These are phyloP conservation scores for Yamadazyma diospyri DNA, from an alignment of 1,139 yeast species.

Conservation along the genomic window DNA sequence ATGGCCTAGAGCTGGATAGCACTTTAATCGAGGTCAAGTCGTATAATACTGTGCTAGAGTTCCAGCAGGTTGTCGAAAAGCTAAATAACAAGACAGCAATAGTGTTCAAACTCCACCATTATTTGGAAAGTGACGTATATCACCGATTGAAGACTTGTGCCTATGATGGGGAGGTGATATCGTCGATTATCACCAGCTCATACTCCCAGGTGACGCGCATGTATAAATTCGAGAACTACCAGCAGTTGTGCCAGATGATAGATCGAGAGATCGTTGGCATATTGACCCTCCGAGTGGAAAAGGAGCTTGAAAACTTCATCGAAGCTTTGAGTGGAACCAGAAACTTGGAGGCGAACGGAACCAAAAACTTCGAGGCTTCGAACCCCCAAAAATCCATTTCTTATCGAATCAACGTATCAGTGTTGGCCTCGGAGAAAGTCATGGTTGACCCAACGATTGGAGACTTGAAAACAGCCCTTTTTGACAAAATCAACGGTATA, in stretches of 20 bases:
- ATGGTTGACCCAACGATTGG: constrained; percentile 30
- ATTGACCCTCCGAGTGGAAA: constrained; percentile 7
- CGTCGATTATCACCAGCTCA: constrained; percentile 23
- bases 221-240: constrained; percentile 39
- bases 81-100: constrained; percentile 31
- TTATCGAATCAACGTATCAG: constrained; percentile 18
- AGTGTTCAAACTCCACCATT: constrained; percentile 22
- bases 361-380: too few species aligned
- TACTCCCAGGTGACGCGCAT: constrained; percentile 43
- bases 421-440: constrained; percentile 45
- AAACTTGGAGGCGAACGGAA: too few species aligned
- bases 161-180: constrained; percentile 20
- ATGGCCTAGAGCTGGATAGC: constrained; percentile 16
- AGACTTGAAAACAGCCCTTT: constrained; percentile 18
- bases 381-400: background rate
- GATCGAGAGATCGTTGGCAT: constrained; percentile 36
- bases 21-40: constrained; percentile 37
- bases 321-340: constrained; percentile 15
- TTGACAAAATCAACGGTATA: constrained; percentile 3
- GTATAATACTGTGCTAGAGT: constrained; percentile 31
- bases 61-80: constrained; percentile 33
- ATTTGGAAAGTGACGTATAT: constrained; percentile 17
- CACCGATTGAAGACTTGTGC: constrained; percentile 24
- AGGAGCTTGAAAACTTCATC: constrained; percentile 1
- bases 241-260: constrained; percentile 33